Evolutionary conservation across 495 filamentous ascomycete genomes (phyloP).

Genomic region (Parathielavia hyrcaniae): DNA sequence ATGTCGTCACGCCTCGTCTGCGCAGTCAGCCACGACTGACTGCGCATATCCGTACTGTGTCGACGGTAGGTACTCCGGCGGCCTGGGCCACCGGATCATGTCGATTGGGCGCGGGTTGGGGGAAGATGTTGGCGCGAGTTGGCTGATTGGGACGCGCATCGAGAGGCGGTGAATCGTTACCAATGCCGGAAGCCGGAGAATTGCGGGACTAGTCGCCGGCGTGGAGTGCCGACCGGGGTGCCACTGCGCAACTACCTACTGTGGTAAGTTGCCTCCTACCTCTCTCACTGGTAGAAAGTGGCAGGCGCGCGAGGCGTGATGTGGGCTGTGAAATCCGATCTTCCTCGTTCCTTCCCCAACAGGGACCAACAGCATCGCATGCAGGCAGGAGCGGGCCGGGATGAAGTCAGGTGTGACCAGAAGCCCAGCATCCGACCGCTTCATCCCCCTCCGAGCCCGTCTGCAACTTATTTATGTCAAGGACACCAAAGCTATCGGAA

Average conservation of each 20-base stretch:
- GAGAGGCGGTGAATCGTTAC: constrained; percentile 16
- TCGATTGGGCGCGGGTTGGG: not conserved
- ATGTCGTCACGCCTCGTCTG: not conserved
- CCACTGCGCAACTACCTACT: no score
- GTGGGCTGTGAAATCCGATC: not conserved
- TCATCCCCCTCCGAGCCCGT: not conserved
- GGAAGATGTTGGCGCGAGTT: not conserved
- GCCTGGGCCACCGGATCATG: constrained; percentile 6
- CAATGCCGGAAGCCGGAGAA: constrained; percentile 18
- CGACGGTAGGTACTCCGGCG: not conserved
- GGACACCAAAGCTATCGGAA: not conserved
- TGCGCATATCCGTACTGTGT: no score
- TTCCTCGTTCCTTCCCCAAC: not conserved
- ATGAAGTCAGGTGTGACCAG: not conserved
- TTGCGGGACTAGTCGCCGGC: constrained; percentile 9
- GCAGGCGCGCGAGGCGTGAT: no score
- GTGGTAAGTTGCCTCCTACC: no score
- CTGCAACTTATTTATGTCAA: not conserved
- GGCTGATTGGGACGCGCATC: not conserved
- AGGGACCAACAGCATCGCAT: not conserved
- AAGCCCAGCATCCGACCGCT: not conserved
- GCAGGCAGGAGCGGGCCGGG: constrained; percentile 4
- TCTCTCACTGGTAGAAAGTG: no score
- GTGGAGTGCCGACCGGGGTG: constrained; percentile 5
- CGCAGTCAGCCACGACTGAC: not conserved